Percentiles rank a stretch among this genome's conserved stretches.
Evolutionary conservation across 352 stramenopile species (phyloP).

Genomic region (Nothophytophthora sp.): DNA sequence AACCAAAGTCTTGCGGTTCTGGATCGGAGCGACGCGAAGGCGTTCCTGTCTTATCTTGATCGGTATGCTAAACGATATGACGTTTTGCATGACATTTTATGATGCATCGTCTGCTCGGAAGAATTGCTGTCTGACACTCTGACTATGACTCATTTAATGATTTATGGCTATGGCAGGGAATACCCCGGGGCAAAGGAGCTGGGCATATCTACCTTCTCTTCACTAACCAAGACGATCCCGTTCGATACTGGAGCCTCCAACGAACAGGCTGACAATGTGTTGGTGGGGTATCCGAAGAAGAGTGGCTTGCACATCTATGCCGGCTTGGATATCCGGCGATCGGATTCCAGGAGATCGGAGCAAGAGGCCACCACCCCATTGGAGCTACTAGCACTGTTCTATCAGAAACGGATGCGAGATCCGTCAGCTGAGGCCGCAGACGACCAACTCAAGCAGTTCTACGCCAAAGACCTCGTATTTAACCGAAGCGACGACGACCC

Average conservation of each 20-base stretch:
- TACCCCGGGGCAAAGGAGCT: constrained; percentile 45
- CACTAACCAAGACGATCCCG: constrained; percentile 44
- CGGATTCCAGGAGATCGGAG: constrained; percentile 1
- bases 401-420: constrained; percentile 28
- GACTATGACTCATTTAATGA: not conserved
- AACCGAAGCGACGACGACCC: constrained; percentile 12
- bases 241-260: constrained; percentile 30
- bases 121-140: constrained; percentile 3
- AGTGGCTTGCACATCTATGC: constrained; percentile 47
- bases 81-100: too few relatives aligned
- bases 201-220: constrained; percentile 39
- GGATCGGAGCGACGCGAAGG: constrained; percentile 43
- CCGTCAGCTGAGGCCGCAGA: constrained; percentile 17
- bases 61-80: constrained; percentile 1
- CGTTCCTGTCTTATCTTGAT: constrained; percentile 57
- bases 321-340: constrained; percentile 47
- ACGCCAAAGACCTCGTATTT: constrained; percentile 24
- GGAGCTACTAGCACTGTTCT: constrained; percentile 44
- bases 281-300: constrained; percentile 38
- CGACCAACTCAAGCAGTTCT: constrained; percentile 47
- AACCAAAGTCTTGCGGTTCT: constrained; percentile 64
- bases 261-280: constrained; percentile 34
- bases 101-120: not conserved
- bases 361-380: constrained; percentile 11
- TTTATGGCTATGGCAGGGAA: constrained; percentile 29